Evolutionary conservation across 2,329 filamentous ascomycete species (phyloP).

Genomic region (Claviceps monticola): DNA sequence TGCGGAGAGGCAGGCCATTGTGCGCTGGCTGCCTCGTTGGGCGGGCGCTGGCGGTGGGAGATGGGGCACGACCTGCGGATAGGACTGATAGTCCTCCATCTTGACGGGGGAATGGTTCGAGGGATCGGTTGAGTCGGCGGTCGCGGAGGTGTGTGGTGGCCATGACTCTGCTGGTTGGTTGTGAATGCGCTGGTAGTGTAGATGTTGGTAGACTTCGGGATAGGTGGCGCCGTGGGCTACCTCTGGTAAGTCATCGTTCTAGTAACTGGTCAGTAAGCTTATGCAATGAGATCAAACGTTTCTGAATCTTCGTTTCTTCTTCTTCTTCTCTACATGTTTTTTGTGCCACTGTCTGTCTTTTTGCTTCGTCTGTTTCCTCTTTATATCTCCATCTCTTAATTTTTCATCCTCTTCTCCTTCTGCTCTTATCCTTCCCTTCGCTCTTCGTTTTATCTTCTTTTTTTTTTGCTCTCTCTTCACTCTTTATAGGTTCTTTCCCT

Average conservation of each 20-base stretch:
- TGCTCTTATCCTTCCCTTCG: not conserved
- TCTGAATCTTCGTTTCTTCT: not conserved
- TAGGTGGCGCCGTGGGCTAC: not conserved
- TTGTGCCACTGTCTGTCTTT: not conserved
- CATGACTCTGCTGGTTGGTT: not conserved
- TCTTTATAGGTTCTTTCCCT: not conserved
- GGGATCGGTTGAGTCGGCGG: not conserved
- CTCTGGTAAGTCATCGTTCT: constrained; percentile 1
- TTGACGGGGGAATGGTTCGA: not conserved
- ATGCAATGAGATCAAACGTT: too few relatives aligned
- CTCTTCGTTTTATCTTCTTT: not conserved
- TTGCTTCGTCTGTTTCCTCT: too few relatives aligned
- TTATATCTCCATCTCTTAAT: too few relatives aligned
- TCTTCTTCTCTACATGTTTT: not conserved
- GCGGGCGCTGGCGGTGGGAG: not conserved
- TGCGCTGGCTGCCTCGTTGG: not conserved
- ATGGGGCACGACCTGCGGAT: not conserved
- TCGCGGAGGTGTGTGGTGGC: not conserved
- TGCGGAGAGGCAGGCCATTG: constrained; percentile 20
- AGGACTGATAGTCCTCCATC: not conserved
- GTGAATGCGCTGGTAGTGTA: not conserved
- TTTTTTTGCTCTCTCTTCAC: not conserved
- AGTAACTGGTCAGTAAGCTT: not conserved
- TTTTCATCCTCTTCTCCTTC: not conserved
- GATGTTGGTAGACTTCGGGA: not conserved